These are phyloP conservation scores for Chrysanthemum seticuspe DNA, from an alignment of 129 eudicot species.

Conservation along the genomic window DNA sequence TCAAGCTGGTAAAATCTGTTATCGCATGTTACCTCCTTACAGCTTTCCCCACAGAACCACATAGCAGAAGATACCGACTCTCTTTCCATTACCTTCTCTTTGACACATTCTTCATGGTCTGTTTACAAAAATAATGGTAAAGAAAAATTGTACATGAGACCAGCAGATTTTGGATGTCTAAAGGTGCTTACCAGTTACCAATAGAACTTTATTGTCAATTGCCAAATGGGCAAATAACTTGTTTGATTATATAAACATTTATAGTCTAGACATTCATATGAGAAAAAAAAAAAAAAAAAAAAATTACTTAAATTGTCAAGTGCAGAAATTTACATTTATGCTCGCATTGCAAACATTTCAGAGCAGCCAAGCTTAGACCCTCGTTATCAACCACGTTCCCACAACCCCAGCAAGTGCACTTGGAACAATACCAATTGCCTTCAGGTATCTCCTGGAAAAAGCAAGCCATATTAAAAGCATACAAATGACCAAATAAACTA, in stretches of 20 bases:
- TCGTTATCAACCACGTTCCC: conserved; percentile 60
- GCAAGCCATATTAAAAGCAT: conserved; percentile 14
- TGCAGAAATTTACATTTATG: conserved; percentile 56
- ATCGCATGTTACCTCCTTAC: conserved; percentile 55
- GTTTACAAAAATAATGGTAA: conserved; percentile 32
- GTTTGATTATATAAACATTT: not conserved
- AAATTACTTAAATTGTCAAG: not conserved
- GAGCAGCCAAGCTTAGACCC: conserved; percentile 29
- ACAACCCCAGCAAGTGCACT: conserved; percentile 82
- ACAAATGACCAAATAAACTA: conserved; percentile 2
- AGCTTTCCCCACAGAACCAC: conserved; percentile 81
- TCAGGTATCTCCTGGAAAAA: conserved; percentile 80
- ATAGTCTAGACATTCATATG: no score
- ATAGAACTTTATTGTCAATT: not conserved
- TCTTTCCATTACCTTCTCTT: conserved; percentile 36
- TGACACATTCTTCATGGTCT: conserved; percentile 75
- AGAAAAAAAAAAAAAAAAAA: not conserved
- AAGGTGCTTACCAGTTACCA: not conserved
- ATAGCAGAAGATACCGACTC: conserved; percentile 37
- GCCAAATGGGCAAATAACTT: conserved; percentile 1
- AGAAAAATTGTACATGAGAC: no score
- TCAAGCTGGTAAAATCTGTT: conserved; percentile 14
- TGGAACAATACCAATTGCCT: conserved; percentile 95
- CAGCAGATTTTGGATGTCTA: no score
- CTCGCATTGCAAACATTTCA: conserved; percentile 84